These are phyloP conservation scores for Linnemannia zychae DNA, from an alignment of 192 early-diverging fungal species.

Conservation along the genomic window DNA sequence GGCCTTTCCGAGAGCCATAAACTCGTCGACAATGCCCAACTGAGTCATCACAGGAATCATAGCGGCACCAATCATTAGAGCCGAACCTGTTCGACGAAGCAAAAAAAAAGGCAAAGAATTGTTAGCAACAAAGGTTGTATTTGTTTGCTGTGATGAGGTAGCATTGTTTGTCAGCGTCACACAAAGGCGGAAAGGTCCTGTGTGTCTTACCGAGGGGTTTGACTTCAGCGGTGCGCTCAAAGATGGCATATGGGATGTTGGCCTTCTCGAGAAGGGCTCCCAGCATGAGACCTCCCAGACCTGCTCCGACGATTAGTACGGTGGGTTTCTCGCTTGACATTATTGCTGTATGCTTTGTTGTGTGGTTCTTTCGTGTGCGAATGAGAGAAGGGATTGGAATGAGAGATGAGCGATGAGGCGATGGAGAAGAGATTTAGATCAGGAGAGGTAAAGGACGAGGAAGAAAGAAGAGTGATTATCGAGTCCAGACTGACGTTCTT, in stretches of 20 bases:
- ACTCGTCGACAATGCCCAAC: slow-evolving; percentile 14
- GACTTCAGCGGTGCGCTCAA: neutral
- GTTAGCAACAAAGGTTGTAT: neutral
- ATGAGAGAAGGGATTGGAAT: neutral
- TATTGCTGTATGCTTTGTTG: neutral
- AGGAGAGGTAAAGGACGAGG: neutral
- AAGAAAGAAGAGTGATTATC: neutral
- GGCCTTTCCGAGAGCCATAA: neutral
- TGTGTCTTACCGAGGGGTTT: neutral
- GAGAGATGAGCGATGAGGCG: too few species aligned
- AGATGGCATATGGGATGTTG: slow-evolving; percentile 1
- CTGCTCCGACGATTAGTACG: neutral
- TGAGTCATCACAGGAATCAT: slow-evolving; percentile 3
- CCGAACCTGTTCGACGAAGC: neutral
- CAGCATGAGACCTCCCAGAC: slow-evolving; percentile 1
- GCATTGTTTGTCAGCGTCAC: neutral
- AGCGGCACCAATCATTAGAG: neutral
- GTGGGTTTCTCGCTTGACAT: slow-evolving; percentile 1
- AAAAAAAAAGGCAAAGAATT: too few species aligned
- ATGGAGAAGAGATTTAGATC: neutral
- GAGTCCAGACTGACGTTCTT: neutral
- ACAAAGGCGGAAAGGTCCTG: neutral
- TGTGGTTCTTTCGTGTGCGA: neutral
- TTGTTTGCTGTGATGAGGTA: too few species aligned
- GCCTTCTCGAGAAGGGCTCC: slow-evolving; percentile 3